Base-by-base conservation (phyloP, 2,329 filamentous ascomycete species). In the Colletotrichum eremochloae region DNA sequence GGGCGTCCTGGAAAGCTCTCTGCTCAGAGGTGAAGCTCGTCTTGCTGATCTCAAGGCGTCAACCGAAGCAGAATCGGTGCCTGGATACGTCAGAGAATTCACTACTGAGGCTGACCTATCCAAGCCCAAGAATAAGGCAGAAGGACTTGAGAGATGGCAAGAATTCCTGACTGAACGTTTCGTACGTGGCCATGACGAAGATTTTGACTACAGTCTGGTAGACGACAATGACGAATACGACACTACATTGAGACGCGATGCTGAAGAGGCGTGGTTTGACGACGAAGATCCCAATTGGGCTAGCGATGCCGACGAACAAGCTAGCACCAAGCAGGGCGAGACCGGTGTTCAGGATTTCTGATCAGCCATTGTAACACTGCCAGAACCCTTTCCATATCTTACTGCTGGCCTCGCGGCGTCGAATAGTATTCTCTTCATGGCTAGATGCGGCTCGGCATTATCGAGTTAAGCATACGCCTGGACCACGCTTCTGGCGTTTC, bases 221-320 rank as follows among this genome's bases (percentile, higher is more conserved):
- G 95, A 97, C 78, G 83, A 84, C 46, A 91, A 93, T 77, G 91
- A 94, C 40, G 90, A 91, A 29, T 91, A 90, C 68, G 94, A 97
- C 79, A 89, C 81, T 79, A 82, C 85, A 81, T 86, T 78, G 85
- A 89, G 84, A 74, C 82, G 85, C n/a, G 90, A 92, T 64, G 84
- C 84, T 18, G 87, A 96, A 80, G 94, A 97, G 48, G 87, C 86
- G 29, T 97, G 93, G 84, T 95, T 97, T 78, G 93, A 95, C 31
- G 90, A 91, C 7, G 92, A 97, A 84, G 91, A 93, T 76, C 92
- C 93, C 0, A 86, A 86, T 60, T 94, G 92, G 88, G 84, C 88
- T 40, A 84, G 84, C 50, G 86, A 85, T 63, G 83, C 81, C 8
- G 79, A 85, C 2, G 81, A 79, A 15, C 80, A 79, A 8, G 24